Percentiles rank a stretch among this genome's conserved stretches.
Conservation (phyloP, 1,139 yeast species). For the Yamadazyma taylorii region DNA sequence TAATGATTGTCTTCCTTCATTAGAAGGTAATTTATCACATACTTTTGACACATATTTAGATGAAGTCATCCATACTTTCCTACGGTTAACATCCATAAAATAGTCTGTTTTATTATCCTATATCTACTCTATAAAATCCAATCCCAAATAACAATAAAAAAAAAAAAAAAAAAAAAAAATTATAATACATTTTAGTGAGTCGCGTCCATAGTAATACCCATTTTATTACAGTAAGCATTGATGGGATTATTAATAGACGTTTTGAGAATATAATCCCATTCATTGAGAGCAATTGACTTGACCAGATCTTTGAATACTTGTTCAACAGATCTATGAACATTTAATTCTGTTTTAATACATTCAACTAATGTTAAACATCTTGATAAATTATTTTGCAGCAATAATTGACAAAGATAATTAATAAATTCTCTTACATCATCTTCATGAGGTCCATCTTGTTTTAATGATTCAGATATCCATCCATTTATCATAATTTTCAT, state of each 20-base stretch:
- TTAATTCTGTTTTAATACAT: conserved; percentile 17
- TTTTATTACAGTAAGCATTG: conserved; percentile 3
- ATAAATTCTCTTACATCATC: conserved; percentile 51
- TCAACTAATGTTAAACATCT: conserved; percentile 25
- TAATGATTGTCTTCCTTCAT: conserved; percentile 49
- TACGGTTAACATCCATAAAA: background rate
- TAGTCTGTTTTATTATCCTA: background rate
- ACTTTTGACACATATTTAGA: conserved; percentile 23
- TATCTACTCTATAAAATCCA: background rate
- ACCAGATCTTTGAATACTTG: conserved; percentile 2
- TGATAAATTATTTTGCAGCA: conserved; percentile 19
- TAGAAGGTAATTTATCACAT: conserved; percentile 52
- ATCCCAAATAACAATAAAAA: no score
- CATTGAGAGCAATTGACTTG: conserved; percentile 11
- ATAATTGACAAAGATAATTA: conserved; percentile 23
- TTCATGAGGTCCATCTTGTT: conserved; percentile 55
- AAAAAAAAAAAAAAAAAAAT: no score
- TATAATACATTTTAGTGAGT: background rate
- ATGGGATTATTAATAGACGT: background rate
- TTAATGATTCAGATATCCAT: conserved; percentile 51
- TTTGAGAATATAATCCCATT: conserved; percentile 18
- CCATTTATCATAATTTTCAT: conserved; percentile 35
- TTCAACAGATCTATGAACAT: conserved; percentile 11
- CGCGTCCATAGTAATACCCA: conserved; percentile 1
- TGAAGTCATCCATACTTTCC: conserved; percentile 1